Evolutionary conservation across 805 yeast species (phyloP).

Genomic region (Candida stauntonica): DNA sequence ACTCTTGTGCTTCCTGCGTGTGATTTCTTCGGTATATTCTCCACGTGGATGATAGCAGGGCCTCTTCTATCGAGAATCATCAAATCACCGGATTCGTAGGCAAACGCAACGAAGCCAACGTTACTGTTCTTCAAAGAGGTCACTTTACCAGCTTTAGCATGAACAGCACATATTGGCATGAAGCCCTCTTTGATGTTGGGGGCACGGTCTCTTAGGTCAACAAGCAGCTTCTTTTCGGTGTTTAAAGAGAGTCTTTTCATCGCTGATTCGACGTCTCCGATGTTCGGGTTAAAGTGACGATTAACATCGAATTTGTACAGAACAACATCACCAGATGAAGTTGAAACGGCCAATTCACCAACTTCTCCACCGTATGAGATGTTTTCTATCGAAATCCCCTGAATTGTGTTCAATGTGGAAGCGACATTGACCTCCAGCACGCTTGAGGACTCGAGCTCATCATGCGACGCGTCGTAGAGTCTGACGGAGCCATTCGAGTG

Average conservation of each 20-base stretch:
- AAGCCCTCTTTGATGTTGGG: slow-evolving; percentile 56
- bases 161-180: slow-evolving; percentile 47
- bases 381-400: slow-evolving; percentile 42
- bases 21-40: slow-evolving; percentile 28
- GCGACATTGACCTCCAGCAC: slow-evolving; percentile 58
- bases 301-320: slow-evolving; percentile 67
- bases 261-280: slow-evolving; percentile 29
- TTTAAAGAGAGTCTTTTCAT: slow-evolving; percentile 29
- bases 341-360: slow-evolving; percentile 69
- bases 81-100: slow-evolving; percentile 70
- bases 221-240: slow-evolving; percentile 27
- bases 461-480: slow-evolving; percentile 77
- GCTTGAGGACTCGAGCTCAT: slow-evolving; percentile 57
- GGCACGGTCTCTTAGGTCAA: slow-evolving; percentile 52
- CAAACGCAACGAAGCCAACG: slow-evolving; percentile 81
- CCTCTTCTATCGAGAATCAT: slow-evolving; percentile 76
- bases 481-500: slow-evolving; percentile 82
- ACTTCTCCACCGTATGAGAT: slow-evolving; percentile 76
- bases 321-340: slow-evolving; percentile 67
- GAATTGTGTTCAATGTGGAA: slow-evolving; percentile 41
- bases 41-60: slow-evolving; percentile 60
- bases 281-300: slow-evolving; percentile 36
- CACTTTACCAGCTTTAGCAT: slow-evolving; percentile 44
- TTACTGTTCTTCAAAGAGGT: slow-evolving; percentile 64
- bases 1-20: slow-evolving; percentile 31